Conservation (phyloP, 2,329 filamentous ascomycete species). For the Alternaria sp. region DNA sequence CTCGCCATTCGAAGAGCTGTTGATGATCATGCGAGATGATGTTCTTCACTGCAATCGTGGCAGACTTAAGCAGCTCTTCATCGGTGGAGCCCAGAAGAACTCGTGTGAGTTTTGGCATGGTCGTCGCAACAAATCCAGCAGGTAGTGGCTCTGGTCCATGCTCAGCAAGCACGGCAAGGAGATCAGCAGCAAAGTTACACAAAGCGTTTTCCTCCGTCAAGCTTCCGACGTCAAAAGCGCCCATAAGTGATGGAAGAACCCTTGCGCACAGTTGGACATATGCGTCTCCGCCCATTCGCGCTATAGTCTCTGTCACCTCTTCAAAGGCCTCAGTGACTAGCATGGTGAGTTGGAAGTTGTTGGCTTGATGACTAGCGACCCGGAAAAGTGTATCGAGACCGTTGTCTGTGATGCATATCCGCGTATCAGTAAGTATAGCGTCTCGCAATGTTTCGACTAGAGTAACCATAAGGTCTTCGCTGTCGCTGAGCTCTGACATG, state of each 20-base stretch:
- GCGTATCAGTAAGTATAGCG: conserved; percentile 80
- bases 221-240: conserved; percentile 86
- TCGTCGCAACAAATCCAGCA: conserved; percentile 81
- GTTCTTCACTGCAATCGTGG: conserved; percentile 85
- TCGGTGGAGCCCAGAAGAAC: conserved; percentile 85
- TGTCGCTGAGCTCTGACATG: conserved; percentile 81
- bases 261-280: conserved; percentile 84
- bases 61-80: conserved; percentile 85
- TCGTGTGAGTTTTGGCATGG: conserved; percentile 85
- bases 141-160: conserved; percentile 86
- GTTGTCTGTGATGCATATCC: conserved; percentile 75
- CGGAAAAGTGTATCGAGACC: conserved; percentile 87
- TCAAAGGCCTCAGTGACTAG: conserved; percentile 91
- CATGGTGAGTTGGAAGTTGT: conserved; percentile 89
- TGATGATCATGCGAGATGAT: conserved; percentile 89
- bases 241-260: conserved; percentile 85
- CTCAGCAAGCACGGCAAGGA: conserved; percentile 81
- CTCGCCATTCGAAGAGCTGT: conserved; percentile 87
- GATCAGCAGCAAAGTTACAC: conserved; percentile 84
- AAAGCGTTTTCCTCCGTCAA: conserved; percentile 85
- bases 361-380: conserved; percentile 85
- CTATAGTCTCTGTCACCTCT: conserved; percentile 76
- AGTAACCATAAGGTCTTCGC: conserved; percentile 90
- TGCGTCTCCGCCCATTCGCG: conserved; percentile 69
- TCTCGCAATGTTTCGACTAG: conserved; percentile 86